Conservation (phyloP, 2,329 filamentous ascomycete species). For the Fusarium coffeatum region DNA sequence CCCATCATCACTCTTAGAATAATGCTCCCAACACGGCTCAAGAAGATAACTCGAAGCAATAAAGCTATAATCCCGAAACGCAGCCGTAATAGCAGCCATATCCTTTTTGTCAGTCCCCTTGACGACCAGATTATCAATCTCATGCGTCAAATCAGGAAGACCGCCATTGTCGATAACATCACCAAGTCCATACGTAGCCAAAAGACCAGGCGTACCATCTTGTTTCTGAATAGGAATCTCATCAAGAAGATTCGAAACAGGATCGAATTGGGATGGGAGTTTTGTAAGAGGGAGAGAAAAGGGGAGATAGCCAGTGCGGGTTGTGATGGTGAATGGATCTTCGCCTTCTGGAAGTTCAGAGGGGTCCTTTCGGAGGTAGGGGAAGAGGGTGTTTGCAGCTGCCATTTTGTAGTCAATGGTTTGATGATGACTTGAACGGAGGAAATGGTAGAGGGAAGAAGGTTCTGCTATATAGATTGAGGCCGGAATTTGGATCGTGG, state of each 20-base stretch:
- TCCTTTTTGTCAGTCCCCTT: constrained; percentile 29
- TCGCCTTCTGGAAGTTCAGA: constrained; percentile 33
- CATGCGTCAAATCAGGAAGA: constrained; percentile 31
- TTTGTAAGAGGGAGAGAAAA: constrained; percentile 30
- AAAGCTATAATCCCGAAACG: constrained; percentile 35
- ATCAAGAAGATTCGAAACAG: constrained; percentile 32
- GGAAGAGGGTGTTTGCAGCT: constrained; percentile 37
- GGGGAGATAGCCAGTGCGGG: constrained; percentile 32
- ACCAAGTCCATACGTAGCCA: constrained; percentile 32
- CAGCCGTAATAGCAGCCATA: constrained; percentile 36
- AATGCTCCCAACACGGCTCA: constrained; percentile 35
- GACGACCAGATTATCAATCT: constrained; percentile 34
- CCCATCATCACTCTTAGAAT: constrained; percentile 24
- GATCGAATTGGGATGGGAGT: constrained; percentile 34
- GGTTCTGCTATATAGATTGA: constrained; percentile 34
- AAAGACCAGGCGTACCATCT: constrained; percentile 25
- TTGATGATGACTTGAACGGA: neutral
- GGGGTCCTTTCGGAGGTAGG: constrained; percentile 34
- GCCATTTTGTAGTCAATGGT: constrained; percentile 23
- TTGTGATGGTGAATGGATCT: constrained; percentile 38
- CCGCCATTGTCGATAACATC: constrained; percentile 31
- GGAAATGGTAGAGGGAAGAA: neutral
- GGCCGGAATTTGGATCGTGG: constrained; percentile 34
- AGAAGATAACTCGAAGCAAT: constrained; percentile 36
- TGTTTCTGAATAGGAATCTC: constrained; percentile 38